Evolutionary conservation across 2,329 filamentous ascomycete species (phyloP), one percentile per base, ranked within the genome.

Genomic region (Camptophora hylomeconis): DNA sequence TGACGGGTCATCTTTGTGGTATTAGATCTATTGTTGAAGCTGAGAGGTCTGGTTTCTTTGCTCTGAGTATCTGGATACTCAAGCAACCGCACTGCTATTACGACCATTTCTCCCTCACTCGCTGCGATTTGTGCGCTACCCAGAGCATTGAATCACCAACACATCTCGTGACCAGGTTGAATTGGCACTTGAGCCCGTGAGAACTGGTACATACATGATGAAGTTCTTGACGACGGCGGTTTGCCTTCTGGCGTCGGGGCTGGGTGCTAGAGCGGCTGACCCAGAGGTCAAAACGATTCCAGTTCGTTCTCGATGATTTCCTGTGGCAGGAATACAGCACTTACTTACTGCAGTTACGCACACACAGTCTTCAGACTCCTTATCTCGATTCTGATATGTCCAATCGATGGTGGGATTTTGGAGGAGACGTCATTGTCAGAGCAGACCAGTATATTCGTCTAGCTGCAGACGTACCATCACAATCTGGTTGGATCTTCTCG

Each of bases 331-430:
- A 28, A 30, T 29, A 15, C 35, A 31, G 31, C 31, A 24, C 36
- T 17, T 31, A 39, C 26, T 33, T 33, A 28, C 20, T 44, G 37
- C 56, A 92, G 80, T 67, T 93, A 50, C 75, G 82, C 51, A 92
- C 86, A 49, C 86, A 93, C 58, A 87, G 77, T 49, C 67, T 93
- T 38, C 63, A 69, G 53, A 70, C 79, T 67, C 89, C 89, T 38
- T 98, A 94, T 60, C 74, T 98, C 46, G 89, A 98, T 61, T 89
- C 84, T 37, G 89, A 95, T 57, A 86, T 95, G 77, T 80, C 92
- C 62, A 93, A 82, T 62, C 78, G 89, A 53, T 98, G 89, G 87
- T 98, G 87, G 60, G 89, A 98, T 62, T 98, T 92, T 69, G 89
- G 89, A 52, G 89, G 87, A 51, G 84, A 93, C 61, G 83, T 87